phyloP scores from a whole-genome alignment of 1,284 basidiomycete genomes.

The Schizophyllum commune region DNA sequence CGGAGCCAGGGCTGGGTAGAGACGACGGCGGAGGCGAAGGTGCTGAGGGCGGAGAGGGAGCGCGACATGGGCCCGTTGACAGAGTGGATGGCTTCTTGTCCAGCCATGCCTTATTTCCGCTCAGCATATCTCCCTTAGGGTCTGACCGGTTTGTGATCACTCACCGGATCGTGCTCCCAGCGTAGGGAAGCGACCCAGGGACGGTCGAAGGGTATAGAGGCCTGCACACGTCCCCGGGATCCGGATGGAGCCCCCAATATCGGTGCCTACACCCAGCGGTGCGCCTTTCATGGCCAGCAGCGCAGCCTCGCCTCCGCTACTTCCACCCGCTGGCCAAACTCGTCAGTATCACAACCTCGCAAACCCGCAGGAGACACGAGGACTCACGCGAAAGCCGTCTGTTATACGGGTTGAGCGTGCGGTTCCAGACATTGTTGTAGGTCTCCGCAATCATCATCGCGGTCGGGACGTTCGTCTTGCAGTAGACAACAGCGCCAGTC shows the following conservation, averaged over 20 bases:
- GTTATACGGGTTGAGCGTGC: conserved; percentile 34
- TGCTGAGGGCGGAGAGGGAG: conserved; percentile 52
- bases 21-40: conserved; percentile 61
- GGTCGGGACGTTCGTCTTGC: conserved; percentile 19
- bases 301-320: conserved; percentile 38
- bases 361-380: too few relatives aligned
- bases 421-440: conserved; percentile 41
- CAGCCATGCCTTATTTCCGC: conserved; percentile 22
- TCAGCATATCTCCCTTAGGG: too few relatives aligned
- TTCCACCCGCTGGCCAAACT: conserved; percentile 1
- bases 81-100: conserved; percentile 66
- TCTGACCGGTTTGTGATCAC: too few relatives aligned
- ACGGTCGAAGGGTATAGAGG: conserved; percentile 65
- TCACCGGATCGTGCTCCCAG: conserved; percentile 52
- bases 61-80: conserved; percentile 70
- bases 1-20: conserved; percentile 56
- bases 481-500: conserved; percentile 23
- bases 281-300: conserved; percentile 32
- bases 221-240: conserved; percentile 65
- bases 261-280: conserved; percentile 55
- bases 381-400: conserved; percentile 30
- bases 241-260: conserved; percentile 67
- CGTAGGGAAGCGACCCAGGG: conserved; percentile 66
- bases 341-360: too few relatives aligned
- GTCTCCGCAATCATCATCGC: conserved; percentile 49